phyloP scores from a whole-genome alignment of 345 rosid species.

The Clausena lansium region DNA sequence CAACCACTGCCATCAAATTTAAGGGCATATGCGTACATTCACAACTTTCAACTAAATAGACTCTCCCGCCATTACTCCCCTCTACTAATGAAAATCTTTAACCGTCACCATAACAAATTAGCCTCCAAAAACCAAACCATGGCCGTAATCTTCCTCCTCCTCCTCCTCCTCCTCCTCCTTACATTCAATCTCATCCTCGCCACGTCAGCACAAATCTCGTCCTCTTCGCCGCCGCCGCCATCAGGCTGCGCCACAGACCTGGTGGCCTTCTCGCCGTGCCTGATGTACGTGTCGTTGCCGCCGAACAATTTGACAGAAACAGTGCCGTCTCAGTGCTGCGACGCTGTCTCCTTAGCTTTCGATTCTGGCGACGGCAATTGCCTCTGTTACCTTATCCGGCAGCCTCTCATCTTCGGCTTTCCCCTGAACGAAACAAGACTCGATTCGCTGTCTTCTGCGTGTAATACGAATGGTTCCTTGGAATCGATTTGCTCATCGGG shows the following conservation, averaged over 20 bases:
- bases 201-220: background rate
- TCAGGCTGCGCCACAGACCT: conserved; percentile 48
- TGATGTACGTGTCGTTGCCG: conserved; percentile 57
- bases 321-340: conserved; percentile 56
- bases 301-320: conserved; percentile 54
- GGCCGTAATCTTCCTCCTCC: conserved; percentile 14
- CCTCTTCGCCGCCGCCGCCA: conserved; percentile 25
- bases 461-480: conserved; percentile 32
- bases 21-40: conserved; percentile 8
- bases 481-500: conserved; percentile 51
- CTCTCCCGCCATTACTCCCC: background rate
- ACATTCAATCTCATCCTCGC: conserved; percentile 21
- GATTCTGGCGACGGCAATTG: conserved; percentile 44
- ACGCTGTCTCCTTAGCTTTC: conserved; percentile 42
- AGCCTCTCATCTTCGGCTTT: conserved; percentile 72
- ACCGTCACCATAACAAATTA: background rate
- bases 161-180: conserved; percentile 19
- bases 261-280: conserved; percentile 75
- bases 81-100: background rate
- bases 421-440: conserved; percentile 63
- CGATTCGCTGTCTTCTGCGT: conserved; percentile 50
- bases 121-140: conserved; percentile 13
- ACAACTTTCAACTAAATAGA: background rate
- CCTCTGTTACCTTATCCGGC: conserved; percentile 65
- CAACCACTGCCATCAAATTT: background rate